Evolutionary conservation across 108 stramenopile genomes (phyloP), one percentile per base, ranked within the genome.

Genomic region (Nitzschia palea): DNA sequence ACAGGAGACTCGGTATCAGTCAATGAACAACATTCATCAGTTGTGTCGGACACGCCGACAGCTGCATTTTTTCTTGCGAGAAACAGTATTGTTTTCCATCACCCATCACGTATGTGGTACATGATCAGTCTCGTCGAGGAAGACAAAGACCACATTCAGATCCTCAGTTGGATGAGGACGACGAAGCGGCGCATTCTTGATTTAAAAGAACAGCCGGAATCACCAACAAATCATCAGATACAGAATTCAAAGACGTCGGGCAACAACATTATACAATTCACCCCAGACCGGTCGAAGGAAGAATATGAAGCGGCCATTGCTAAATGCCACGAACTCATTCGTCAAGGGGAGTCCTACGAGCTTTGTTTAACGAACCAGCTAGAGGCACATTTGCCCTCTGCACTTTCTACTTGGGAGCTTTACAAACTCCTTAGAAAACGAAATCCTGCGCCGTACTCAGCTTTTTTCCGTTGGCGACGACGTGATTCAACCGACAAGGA

Each of bases 371-470:
- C 97, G 25, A 96, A 91, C 67, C 85, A 94, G 54, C 48, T 96
- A 14, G 78, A 86, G 57, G 82, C 87, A 12, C 8, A 67, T 35
- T 32, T 62, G 2, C 18, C 58, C 31, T 34, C 50, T 10, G 18
- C 53, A 14, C n/a, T 26, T 2, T 55, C 73, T 17, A 82, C 93
- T 23, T 83, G 88, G 27, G 79, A 78, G 14, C 53, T 93, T 15
- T 95, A 97, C 76, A 78, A 79, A 62, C 57, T 66, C 40, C 74
- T 97, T 28, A 91, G 96, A 8, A 51, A 58, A 17, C 63, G 73
- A 3, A 98, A 98, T 68, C 96, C 97, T 32, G 97, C 97, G 33
- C 97, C 96, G 26, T 95, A 94, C 57, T 84, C 96, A 0, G 92
- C 95, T 3, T 98, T 68, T 74, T 57, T 96, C 18, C 76, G 79